These are phyloP conservation scores for Maudiozyma turicensis DNA, from an alignment of 805 yeast genomes.

Conservation along the genomic window DNA sequence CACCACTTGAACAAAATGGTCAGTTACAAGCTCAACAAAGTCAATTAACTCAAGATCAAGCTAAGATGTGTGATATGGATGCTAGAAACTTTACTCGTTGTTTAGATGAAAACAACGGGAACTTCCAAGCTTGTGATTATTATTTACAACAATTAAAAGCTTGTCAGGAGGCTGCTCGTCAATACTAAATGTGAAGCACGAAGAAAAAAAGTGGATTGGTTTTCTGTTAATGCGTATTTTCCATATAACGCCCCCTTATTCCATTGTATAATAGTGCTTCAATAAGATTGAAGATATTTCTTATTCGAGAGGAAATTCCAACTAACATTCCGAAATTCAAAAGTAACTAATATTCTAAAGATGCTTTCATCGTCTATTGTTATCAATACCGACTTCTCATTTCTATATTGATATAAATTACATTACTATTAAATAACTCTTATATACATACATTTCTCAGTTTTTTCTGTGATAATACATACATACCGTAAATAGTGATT, in stretches of 20 bases:
- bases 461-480: too few relatives aligned
- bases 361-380: too few relatives aligned
- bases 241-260: conserved; percentile 1
- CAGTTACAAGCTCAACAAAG: conserved; percentile 24
- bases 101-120: conserved; percentile 85
- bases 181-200: conserved; percentile 39
- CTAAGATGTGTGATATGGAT: conserved; percentile 73
- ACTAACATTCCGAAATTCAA: too few relatives aligned
- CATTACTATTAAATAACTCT: too few relatives aligned
- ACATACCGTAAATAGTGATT: too few relatives aligned
- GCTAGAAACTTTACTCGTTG: conserved; percentile 95
- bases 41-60: conserved; percentile 31
- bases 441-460: too few relatives aligned
- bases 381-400: too few relatives aligned
- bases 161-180: conserved; percentile 88
- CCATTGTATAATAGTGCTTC: neutral
- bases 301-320: too few relatives aligned
- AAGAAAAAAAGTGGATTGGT: too few relatives aligned
- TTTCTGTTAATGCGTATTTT: conserved; percentile 13
- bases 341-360: neutral
- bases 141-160: conserved; percentile 96
- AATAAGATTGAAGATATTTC: too few relatives aligned
- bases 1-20: conserved; percentile 38
- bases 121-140: conserved; percentile 94
- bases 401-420: too few relatives aligned